Percentiles rank a stretch among this genome's conserved stretches.
Conservation (phyloP, 495 filamentous ascomycete species). For the Chaetomium cochliodes region DNA sequence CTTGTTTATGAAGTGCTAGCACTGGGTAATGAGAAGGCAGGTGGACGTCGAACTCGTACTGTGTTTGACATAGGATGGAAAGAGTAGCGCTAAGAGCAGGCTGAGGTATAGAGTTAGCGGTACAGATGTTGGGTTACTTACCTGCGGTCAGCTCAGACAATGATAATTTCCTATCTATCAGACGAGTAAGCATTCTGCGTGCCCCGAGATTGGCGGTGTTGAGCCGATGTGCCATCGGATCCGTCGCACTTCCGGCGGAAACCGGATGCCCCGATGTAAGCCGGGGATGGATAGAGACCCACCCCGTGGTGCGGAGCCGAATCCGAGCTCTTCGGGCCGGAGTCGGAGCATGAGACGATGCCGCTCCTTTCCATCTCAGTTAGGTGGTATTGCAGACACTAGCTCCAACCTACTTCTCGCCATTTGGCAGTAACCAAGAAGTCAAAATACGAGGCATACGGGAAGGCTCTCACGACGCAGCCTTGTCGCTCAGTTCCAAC, state of each 20-base stretch:
- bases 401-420: neutral
- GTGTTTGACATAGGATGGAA: too few relatives aligned
- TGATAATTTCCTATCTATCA: conserved; percentile 22
- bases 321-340: neutral
- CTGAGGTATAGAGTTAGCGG: too few relatives aligned
- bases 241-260: conserved; percentile 15
- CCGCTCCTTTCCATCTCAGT: conserved; percentile 3
- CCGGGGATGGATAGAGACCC: neutral
- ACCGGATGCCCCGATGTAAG: neutral
- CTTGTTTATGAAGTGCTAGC: too few relatives aligned
- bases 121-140: neutral
- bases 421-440: neutral
- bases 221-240: conserved; percentile 4
- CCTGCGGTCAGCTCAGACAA: neutral
- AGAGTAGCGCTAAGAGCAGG: too few relatives aligned
- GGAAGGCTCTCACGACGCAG: neutral
- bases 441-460: neutral
- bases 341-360: neutral
- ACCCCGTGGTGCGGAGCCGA: conserved; percentile 9
- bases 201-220: neutral
- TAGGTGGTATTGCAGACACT: conserved; percentile 1
- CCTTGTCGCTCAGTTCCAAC: neutral
- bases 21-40: too few relatives aligned
- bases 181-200: neutral
- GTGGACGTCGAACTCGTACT: too few relatives aligned